Conservation (phyloP, 352 stramenopile species). For the Pythium coloratum region DNA sequence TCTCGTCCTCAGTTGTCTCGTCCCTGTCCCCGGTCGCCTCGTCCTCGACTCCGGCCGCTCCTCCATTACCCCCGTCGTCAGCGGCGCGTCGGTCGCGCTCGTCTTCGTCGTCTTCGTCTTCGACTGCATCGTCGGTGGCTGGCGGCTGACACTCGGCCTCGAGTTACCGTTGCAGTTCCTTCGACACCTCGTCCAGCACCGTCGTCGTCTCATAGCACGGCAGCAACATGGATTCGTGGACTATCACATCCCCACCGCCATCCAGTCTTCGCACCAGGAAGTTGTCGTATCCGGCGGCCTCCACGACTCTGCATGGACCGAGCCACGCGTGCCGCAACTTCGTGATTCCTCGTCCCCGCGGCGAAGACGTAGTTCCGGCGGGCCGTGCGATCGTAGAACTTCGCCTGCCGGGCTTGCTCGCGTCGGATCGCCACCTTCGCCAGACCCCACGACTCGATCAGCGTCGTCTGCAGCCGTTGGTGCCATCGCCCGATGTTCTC, state of each 20-base stretch:
- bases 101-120: conserved; percentile 3
- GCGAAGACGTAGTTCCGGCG: neutral
- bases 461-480: too few relatives aligned
- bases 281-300: conserved; percentile 5
- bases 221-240: neutral
- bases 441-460: too few relatives aligned
- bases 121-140: neutral
- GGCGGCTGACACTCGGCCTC: neutral
- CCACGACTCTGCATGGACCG: neutral
- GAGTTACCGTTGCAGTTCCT: neutral
- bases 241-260: neutral
- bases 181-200: neutral
- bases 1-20: neutral
- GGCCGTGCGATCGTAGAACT: neutral
- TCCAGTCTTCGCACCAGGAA: neutral
- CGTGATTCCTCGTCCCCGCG: neutral
- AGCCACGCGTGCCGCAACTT: conserved; percentile 1
- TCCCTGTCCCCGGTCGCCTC: neutral
- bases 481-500: neutral
- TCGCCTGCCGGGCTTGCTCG: conserved; percentile 3
- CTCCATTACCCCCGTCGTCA: neutral
- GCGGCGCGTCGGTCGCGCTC: neutral
- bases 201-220: neutral
- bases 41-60: neutral
- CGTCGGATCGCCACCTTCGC: too few relatives aligned